Percentiles rank a stretch among this genome's conserved stretches.
These are phyloP conservation scores for Fusarium buxicola DNA, from an alignment of 2,329 filamentous ascomycete species.

Conservation along the genomic window DNA sequence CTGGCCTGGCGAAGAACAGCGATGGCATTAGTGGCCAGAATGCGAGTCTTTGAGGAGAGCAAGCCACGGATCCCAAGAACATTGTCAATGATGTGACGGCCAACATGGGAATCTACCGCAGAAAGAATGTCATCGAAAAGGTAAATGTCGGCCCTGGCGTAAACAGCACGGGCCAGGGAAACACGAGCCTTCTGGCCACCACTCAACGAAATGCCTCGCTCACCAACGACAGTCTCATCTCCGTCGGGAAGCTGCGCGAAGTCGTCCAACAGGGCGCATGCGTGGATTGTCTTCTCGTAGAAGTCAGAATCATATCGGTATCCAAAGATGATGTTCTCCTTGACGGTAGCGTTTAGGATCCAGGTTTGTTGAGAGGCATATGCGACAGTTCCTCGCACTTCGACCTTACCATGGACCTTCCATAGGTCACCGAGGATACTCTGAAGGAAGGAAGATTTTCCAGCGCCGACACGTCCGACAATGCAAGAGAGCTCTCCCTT, in stretches of 20 bases:
- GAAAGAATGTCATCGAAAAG: constrained; percentile 94
- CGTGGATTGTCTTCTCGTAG: constrained; percentile 91
- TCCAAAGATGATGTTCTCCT: constrained; percentile 97
- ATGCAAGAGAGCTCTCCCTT: constrained; percentile 95
- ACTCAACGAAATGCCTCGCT: constrained; percentile 94
- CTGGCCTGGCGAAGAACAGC: constrained; percentile 89
- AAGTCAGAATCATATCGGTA: constrained; percentile 94
- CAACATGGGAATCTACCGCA: constrained; percentile 98
- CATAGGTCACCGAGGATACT: constrained; percentile 90
- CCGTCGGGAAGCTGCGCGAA: constrained; percentile 94
- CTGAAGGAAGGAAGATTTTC: constrained; percentile 93
- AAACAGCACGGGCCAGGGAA: constrained; percentile 92
- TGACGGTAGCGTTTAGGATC: constrained; percentile 98
- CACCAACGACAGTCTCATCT: constrained; percentile 95
- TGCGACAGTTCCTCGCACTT: constrained; percentile 83
- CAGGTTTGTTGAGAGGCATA: constrained; percentile 95
- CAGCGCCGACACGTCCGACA: constrained; percentile 92
- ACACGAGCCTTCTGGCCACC: constrained; percentile 96
- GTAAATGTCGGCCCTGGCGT: constrained; percentile 96
- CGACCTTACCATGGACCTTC: constrained; percentile 86
- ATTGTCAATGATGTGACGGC: constrained; percentile 92
- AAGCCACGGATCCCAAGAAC: constrained; percentile 89
- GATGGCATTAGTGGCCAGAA: constrained; percentile 95
- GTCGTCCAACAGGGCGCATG: constrained; percentile 90
- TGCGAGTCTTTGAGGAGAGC: constrained; percentile 85